Evolutionary conservation across 768 basidiomycete species (phyloP), one percentile per base, ranked within the genome.

Genomic region (Sporobolomyces pararoseus): DNA sequence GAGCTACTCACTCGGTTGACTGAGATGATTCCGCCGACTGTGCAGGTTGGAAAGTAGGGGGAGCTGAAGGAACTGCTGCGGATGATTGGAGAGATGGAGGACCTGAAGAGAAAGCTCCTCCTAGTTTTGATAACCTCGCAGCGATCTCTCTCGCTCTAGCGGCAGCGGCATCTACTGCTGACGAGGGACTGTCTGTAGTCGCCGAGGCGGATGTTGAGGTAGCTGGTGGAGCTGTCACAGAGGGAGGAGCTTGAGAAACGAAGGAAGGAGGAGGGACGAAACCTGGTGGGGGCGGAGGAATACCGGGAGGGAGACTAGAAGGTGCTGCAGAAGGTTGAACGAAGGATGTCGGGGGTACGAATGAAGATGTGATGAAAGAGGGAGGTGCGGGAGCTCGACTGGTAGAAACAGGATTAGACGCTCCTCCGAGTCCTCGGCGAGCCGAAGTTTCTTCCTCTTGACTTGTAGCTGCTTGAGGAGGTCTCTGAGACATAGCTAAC

Each of bases 101-200:
- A 13, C 44, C 27, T 9, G 55, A 32, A 0, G 59, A 53, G 49
- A 71, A 71, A 35, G 65, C 61, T 12, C 68, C 57, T 5, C 72
- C 72, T 17, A 73, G 68, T 63, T 73, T 73, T 51, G 65, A 60
- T 50, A 73, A 32, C 27, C 65, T 37, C 50, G 68, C 68, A 1
- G 72, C 72, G 21, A 73, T 73, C 47, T 73, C 72, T 23, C 72
- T 37, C 49, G 72, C 72, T 39, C 66, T 63, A 10, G 72, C 72
- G 31, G 65, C 65, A 4, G 72, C 72, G 1, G 65, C 72, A 10
- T 63, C 67, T 23, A 73, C 32, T 9, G 71, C 66, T 2, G 50
- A 47, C 4, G 29, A 35, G n/a, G 60, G 16, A 4, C 23, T 17
- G 25, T 7, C 13, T 50, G 2, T 37, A 17, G 55, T 31, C 7